Evolutionary conservation across 305 asterid species (phyloP), one percentile per base, ranked within the genome.

Genomic region (Solanum chacoense): DNA sequence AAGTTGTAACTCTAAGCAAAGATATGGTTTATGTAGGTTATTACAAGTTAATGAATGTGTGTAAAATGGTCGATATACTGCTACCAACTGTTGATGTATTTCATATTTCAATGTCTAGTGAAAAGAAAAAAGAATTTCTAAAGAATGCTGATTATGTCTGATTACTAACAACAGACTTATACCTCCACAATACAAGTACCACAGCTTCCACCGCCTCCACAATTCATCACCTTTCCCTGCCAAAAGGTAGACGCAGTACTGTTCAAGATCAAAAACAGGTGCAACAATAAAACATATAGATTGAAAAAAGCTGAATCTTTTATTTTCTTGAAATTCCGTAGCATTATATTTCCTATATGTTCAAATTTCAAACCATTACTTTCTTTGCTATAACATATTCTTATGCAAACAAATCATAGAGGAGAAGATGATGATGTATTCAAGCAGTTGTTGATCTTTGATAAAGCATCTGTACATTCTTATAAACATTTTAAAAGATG

Each of bases 101-200:
- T 50, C 65, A 50, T 50, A 16, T 6, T 50, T 50, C 65, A 50
- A 50, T 50, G n/a, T 50, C 8, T 50, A 16, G 8, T 50, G 65
- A 50, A 14, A 16, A 6, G 9, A 16, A 50, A 50, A 50, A 50
- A 50, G 9, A 50, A 50, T 6, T 50, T 50, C 22, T 42, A 42
- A 42, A 42, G 55, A 42, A 42, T 42, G 55, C 14, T 2, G 65
- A 50, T 16, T 50, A 50, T 50, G 29, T 65, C 14, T 24, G 9
- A 4, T 55, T 2, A 86, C 26, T 89, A 18, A 12, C 7, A 77
- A 40, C 72, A 37, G 37, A 32, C 10, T 24, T 34, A 65, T 93
- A 96, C 98, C 98, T 96, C 98, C 69, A 96, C 98, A 75, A 96
- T 97, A 91, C 98, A 97, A 79, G 99, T 97, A 88, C 99, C 98